Evolutionary conservation across 768 basidiomycete genomes (phyloP), one percentile per base, ranked within the genome.

Genomic region (Filobasidium wieringae): DNA sequence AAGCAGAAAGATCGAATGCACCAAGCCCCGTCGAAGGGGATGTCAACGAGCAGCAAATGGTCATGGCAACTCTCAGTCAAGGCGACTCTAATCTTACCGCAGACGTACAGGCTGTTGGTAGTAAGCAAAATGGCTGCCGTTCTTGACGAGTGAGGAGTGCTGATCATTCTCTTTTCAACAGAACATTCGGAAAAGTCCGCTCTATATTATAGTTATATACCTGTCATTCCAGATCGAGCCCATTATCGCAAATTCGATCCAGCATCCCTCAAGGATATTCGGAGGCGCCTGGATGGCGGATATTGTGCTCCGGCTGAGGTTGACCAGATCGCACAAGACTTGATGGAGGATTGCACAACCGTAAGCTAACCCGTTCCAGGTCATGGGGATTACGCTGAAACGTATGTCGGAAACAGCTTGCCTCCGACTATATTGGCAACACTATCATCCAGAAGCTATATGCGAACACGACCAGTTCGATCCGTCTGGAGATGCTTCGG

Each of bases 371-470:
- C 1, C 22, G n/a, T 37, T 1, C 5, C 30, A 32, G 9, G 11
- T 19, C 12, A 19, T 40, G 8, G 4, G 31, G 2, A 2, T n/a
- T 34, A 6, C 7, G 26, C 36, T 57, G 30, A 33, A 43, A 24
- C 5, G n/a, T 34, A 51, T 55, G 51, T 51, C n/a, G 8, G n/a
- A 29, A 15, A 15, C 37, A 29, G 59, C 53, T 63, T 24, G 39
- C 36, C 2, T 53, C 58, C 9, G 58, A 54, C 24, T 97, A 95
- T 85, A 85, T 99, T 64, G 95, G 95, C 47, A 99, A 99, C 69
- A 97, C 92, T 34, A 87, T 97, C 65, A 89, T 97, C 24, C 93
- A 97, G 78, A 96, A 96, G 74, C 77, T 99, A 14, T 99, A 93
- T 66, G 93, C 96, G 74, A 84, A 81, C 68, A 89, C 88, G 69